Evolutionary conservation across 2,329 filamentous ascomycete species (phyloP), one percentile per base, ranked within the genome.

Genomic region (Phyllosticta citrichinensis): DNA sequence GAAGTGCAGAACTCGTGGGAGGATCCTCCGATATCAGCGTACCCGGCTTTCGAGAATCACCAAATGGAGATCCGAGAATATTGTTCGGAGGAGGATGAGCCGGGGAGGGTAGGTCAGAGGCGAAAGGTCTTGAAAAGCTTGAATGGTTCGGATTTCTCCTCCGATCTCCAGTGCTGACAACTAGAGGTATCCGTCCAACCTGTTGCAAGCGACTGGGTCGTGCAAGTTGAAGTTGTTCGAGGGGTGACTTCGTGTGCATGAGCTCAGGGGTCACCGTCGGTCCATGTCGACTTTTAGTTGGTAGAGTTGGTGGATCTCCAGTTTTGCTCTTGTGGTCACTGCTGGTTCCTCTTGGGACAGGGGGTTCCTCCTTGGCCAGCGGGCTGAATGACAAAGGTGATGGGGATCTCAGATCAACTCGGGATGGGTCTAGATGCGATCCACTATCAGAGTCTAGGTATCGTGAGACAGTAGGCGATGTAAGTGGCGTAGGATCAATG

Each of bases 101-200:
- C 10, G 73, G 70, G 19, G 68, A 68, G 55, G 77, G 76, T 55
- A 80, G 77, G 3, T 74, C 73, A 17, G 78, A 74, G 3, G 69
- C 75, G 70, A 96, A 96, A 0, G 92, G 91, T 9, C 91, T 81
- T 2, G 92, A 96, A 71, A 96, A 96, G 33, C 90, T 96, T 69
- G 85, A 87, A 1, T 88, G 83, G 0, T 89, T 87, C 1, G 84
- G 83, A 55, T 83, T 83, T 64, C 87, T 83, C 40, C 85, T 79
- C 58, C 86, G 82, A 55, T 81, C 80, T 55, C 79, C 76, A 57
- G 82, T 85, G 54, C 84, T 89, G 30, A 93, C 80, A 3, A 96
- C 90, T 67, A 85, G 86, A 9, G 92, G 92, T 57, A 96, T 96
- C 17, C 92, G 84, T 9, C 91, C 92, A 55, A 96, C 86, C 66